Evolutionary conservation across 1,284 basidiomycete species (phyloP).

Genomic region (Leccinum angustisporum): DNA sequence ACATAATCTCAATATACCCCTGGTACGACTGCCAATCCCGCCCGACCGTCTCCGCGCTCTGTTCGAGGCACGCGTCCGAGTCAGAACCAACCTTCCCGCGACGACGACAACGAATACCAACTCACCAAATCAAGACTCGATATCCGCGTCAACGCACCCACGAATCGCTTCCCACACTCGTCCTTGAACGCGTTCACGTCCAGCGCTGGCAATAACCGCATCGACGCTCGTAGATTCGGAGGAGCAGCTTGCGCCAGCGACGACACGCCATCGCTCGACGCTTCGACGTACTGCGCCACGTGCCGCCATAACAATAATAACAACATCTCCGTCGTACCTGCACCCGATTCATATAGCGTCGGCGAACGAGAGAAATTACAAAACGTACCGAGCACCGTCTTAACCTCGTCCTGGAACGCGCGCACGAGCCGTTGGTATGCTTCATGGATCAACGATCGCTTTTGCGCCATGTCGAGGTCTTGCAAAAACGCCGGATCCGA

Average conservation of each 20-base stretch:
- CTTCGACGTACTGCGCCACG: constrained; percentile 60
- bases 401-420: too few relatives aligned
- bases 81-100: neutral
- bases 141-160: constrained; percentile 51
- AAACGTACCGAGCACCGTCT: too few relatives aligned
- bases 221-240: constrained; percentile 42
- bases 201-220: constrained; percentile 55
- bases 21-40: constrained; percentile 58
- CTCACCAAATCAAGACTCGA: constrained; percentile 40
- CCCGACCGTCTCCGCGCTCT: constrained; percentile 42
- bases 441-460: too few relatives aligned
- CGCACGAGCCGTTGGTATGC: too few relatives aligned
- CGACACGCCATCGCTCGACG: constrained; percentile 30
- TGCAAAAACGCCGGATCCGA: too few relatives aligned
- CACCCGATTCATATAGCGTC: too few relatives aligned
- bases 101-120: neutral
- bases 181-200: constrained; percentile 52
- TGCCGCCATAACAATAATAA: constrained; percentile 87
- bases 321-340: constrained; percentile 45
- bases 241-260: neutral
- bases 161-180: constrained; percentile 55
- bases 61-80: neutral
- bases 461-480: too few relatives aligned
- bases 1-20: constrained; percentile 70
- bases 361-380: too few relatives aligned